Evolutionary conservation across 1,284 basidiomycete genomes (phyloP).

Genomic region (Xanthoconium separans): DNA sequence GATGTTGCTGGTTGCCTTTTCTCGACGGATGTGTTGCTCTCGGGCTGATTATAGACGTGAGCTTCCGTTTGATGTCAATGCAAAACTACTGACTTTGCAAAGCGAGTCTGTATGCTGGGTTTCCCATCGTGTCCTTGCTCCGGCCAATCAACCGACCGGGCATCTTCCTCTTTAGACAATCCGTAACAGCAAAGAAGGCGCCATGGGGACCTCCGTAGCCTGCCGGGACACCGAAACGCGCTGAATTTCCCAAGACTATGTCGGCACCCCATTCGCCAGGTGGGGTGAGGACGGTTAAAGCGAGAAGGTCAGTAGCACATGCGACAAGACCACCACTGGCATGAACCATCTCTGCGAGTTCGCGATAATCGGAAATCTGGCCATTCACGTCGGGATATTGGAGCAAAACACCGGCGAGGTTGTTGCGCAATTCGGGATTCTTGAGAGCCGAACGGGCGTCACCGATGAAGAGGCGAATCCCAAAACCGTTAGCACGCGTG

Average conservation of each 20-base stretch:
- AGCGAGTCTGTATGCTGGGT: constrained; percentile 89
- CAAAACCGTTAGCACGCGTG: constrained; percentile 89
- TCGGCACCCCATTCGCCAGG: constrained; percentile 99
- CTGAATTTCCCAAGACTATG: constrained; percentile 93
- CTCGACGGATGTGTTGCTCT: constrained; percentile 94
- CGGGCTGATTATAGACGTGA: constrained; percentile 56
- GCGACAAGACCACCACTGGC: constrained; percentile 77
- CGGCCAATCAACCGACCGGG: constrained; percentile 93
- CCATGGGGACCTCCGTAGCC: constrained; percentile 93
- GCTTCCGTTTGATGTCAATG: background rate
- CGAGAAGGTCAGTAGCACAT: constrained; percentile 90
- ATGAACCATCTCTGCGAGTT: constrained; percentile 72
- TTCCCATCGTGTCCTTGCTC: constrained; percentile 83
- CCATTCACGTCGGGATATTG: constrained; percentile 95
- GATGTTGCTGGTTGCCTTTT: constrained; percentile 94
- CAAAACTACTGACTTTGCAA: constrained; percentile 78
- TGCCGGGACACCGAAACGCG: constrained; percentile 90
- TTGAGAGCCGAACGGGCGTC: constrained; percentile 54
- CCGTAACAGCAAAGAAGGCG: constrained; percentile 94
- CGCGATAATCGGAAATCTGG: constrained; percentile 74
- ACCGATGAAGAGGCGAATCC: constrained; percentile 75
- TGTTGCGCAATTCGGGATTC: constrained; percentile 54
- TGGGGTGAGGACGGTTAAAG: constrained; percentile 90
- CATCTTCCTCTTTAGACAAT: constrained; percentile 95
- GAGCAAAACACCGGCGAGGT: constrained; percentile 85